Evolutionary conservation across 768 basidiomycete species (phyloP).

Genomic region (Gloeostereum incarnatum): DNA sequence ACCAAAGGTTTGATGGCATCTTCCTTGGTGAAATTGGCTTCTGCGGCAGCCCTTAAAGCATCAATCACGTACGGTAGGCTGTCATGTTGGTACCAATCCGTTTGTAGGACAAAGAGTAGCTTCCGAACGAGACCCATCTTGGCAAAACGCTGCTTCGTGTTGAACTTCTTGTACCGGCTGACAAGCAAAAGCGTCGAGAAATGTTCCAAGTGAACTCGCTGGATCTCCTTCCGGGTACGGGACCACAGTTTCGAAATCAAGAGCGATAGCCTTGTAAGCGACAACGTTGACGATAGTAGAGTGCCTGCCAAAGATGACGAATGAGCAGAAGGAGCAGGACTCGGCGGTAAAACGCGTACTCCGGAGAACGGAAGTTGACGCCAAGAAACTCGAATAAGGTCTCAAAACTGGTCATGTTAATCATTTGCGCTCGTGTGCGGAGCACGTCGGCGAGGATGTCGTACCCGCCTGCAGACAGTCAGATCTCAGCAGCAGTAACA

Average conservation of each 20-base stretch:
- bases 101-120: constrained; percentile 76
- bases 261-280: constrained; percentile 75
- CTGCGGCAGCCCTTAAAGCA: constrained; percentile 50
- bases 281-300: constrained; percentile 78
- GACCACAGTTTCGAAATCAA: constrained; percentile 93
- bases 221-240: constrained; percentile 59
- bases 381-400: constrained; percentile 82
- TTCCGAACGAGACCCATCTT: constrained; percentile 67
- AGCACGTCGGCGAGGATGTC: constrained; percentile 76
- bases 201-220: constrained; percentile 71
- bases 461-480: constrained; percentile 57
- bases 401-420: constrained; percentile 78
- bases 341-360: constrained; percentile 37
- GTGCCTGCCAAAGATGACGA: constrained; percentile 30
- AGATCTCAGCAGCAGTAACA: background rate
- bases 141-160: constrained; percentile 59
- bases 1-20: constrained; percentile 79
- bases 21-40: constrained; percentile 61
- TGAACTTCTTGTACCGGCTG: constrained; percentile 73
- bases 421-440: constrained; percentile 56
- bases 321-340: background rate
- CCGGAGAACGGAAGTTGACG: constrained; percentile 70
- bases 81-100: constrained; percentile 61
- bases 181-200: constrained; percentile 65
- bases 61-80: constrained; percentile 42